phyloP scores from a whole-genome alignment of 768 basidiomycete species.

The Boletellus sp. region DNA sequence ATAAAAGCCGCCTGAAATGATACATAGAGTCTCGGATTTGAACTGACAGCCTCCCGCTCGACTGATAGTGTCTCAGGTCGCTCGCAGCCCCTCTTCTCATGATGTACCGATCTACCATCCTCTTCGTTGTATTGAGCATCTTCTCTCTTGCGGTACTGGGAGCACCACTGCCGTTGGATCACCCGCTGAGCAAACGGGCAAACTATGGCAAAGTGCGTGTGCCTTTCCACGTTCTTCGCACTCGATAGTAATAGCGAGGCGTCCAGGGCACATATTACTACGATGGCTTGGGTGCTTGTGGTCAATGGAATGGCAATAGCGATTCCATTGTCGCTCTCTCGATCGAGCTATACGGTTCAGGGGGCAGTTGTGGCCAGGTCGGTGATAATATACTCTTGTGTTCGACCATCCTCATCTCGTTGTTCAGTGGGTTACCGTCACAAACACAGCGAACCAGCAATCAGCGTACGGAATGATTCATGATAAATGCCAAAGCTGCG shows the following conservation, averaged over 20 bases:
- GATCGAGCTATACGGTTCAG: constrained; percentile 47
- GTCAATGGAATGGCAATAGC: constrained; percentile 42
- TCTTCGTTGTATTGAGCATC: constrained; percentile 40
- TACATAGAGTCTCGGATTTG: not conserved
- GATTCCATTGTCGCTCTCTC: constrained; percentile 64
- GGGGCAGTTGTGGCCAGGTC: constrained; percentile 60
- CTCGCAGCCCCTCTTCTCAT: not conserved
- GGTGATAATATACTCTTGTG: constrained; percentile 11
- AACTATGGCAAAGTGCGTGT: constrained; percentile 53
- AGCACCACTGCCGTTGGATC: constrained; percentile 29
- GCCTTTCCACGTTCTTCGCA: not conserved
- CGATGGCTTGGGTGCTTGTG: constrained; percentile 62
- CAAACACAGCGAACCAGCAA: constrained; percentile 53
- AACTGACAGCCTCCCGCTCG: constrained; percentile 3
- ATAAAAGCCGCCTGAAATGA: constrained; percentile 22
- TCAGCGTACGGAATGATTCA: constrained; percentile 46
- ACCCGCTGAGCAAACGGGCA: constrained; percentile 46
- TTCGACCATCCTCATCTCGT: constrained; percentile 7
- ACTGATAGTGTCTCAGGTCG: not conserved
- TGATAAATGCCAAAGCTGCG: constrained; percentile 61
- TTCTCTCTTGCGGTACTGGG: constrained; percentile 42
- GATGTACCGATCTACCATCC: constrained; percentile 21
- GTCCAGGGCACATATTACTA: constrained; percentile 66
- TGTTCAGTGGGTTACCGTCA: constrained; percentile 55
- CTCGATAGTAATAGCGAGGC: constrained; percentile 6